Percentiles rank a stretch among this genome's conserved stretches.
phyloP scores from a whole-genome alignment of 805 yeast genomes.

The Candida dajiaensis region DNA sequence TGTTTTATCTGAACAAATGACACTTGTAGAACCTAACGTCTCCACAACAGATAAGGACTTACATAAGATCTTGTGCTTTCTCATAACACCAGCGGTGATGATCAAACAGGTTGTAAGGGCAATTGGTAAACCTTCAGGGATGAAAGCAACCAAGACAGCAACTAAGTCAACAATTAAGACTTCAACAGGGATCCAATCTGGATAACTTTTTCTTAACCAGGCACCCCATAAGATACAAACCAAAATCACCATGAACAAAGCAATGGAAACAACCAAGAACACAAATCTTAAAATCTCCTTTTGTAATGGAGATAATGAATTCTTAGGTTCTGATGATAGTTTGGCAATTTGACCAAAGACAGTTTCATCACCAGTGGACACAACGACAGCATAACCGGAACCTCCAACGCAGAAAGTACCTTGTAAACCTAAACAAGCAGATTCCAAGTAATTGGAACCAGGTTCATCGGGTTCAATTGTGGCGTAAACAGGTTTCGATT shows the following conservation, averaged over 20 bases:
- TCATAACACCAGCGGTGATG: slow-evolving; percentile 43
- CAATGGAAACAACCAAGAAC: slow-evolving; percentile 20
- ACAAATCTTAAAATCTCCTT: slow-evolving; percentile 35
- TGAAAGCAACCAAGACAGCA: slow-evolving; percentile 42
- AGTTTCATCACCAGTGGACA: slow-evolving; percentile 38
- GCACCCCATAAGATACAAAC: slow-evolving; percentile 37
- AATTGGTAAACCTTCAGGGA: slow-evolving; percentile 47
- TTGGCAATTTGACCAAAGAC: slow-evolving; percentile 42
- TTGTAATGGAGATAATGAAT: slow-evolving; percentile 37
- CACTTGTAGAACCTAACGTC: slow-evolving; percentile 52
- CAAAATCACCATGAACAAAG: slow-evolving; percentile 26
- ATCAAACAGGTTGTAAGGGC: slow-evolving; percentile 45
- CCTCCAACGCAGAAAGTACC: slow-evolving; percentile 41
- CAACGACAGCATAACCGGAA: slow-evolving; percentile 37
- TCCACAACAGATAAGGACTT: slow-evolving; percentile 44
- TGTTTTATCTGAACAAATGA: slow-evolving; percentile 36
- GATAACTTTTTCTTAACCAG: slow-evolving; percentile 34
- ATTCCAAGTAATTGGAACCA: slow-evolving; percentile 37
- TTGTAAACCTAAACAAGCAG: slow-evolving; percentile 38
- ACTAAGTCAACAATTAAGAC: slow-evolving; percentile 37
- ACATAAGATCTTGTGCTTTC: slow-evolving; percentile 37
- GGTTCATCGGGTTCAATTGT: slow-evolving; percentile 22
- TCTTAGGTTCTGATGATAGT: slow-evolving; percentile 33
- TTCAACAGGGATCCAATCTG: slow-evolving; percentile 37
- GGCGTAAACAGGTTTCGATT: slow-evolving; percentile 36